Conservation (phyloP, 768 basidiomycete genomes). For the Rubroboletus satanas region DNA sequence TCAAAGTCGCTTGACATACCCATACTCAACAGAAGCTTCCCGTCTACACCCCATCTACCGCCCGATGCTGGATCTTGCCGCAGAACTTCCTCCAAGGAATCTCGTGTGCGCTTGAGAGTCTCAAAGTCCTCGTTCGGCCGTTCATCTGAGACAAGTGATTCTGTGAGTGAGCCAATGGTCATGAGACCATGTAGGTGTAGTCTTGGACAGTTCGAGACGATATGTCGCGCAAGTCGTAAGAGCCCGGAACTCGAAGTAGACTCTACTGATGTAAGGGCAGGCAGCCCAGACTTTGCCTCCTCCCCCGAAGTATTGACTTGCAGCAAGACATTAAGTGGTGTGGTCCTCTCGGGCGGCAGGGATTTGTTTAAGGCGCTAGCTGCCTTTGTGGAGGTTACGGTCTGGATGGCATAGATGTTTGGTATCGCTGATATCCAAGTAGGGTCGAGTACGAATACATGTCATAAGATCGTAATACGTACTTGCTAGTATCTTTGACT, state of each 20-base stretch:
- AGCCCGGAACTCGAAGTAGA: constrained; percentile 46
- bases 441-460: constrained; percentile 2
- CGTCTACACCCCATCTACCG: constrained; percentile 46
- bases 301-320: constrained; percentile 98
- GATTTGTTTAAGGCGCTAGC: constrained; percentile 78
- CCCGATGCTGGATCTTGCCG: constrained; percentile 19
- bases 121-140: constrained; percentile 73
- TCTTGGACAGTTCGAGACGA: constrained; percentile 68
- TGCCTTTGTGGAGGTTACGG: constrained; percentile 74
- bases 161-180: constrained; percentile 88
- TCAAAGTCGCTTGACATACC: constrained; percentile 97
- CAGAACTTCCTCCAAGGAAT: constrained; percentile 50
- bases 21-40: constrained; percentile 73
- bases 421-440: constrained; percentile 59
- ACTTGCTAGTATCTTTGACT: constrained; percentile 87
- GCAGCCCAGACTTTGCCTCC: constrained; percentile 80
- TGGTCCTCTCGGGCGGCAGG: constrained; percentile 49
- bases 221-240: constrained; percentile 60
- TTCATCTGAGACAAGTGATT: constrained; percentile 48
- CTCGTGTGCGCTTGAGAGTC: constrained; percentile 58
- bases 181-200: constrained; percentile 84
- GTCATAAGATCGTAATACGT: constrained; percentile 16
- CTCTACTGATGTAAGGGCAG: constrained; percentile 45
- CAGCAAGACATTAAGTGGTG: constrained; percentile 75
- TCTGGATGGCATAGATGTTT: constrained; percentile 85